Evolutionary conservation across 108 stramenopile genomes (phyloP).

Genomic region (Skeletonema tropicum): DNA sequence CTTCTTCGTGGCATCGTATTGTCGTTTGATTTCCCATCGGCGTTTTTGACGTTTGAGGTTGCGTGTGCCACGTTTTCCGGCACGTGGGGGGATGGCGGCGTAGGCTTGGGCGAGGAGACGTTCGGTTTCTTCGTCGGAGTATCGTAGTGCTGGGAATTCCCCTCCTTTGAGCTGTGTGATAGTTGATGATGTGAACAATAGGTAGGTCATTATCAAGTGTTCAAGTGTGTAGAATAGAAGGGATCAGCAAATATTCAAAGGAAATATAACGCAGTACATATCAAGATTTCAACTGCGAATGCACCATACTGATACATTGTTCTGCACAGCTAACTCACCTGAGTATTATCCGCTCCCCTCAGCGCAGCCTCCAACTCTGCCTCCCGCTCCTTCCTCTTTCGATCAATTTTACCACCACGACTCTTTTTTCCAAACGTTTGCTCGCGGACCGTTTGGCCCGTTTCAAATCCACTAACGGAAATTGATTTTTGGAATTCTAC

Average conservation of each 20-base stretch:
- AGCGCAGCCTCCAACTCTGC: constrained; percentile 42
- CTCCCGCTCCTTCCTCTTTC: constrained; percentile 57
- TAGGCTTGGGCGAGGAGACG: constrained; percentile 77
- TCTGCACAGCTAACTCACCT: constrained; percentile 20
- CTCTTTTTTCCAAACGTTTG: constrained; percentile 50
- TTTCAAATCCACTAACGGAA: constrained; percentile 80
- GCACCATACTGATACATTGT: not conserved
- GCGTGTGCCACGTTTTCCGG: constrained; percentile 80
- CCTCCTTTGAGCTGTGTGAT: constrained; percentile 55
- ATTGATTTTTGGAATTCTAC: constrained; percentile 87
- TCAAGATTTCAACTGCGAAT: too few relatives aligned
- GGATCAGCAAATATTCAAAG: too few relatives aligned
- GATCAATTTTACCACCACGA: constrained; percentile 63
- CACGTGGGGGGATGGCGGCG: constrained; percentile 65
- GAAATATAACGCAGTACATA: too few relatives aligned
- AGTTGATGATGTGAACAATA: too few relatives aligned
- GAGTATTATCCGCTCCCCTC: constrained; percentile 30
- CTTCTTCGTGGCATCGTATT: constrained; percentile 70
- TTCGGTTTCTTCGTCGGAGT: constrained; percentile 82
- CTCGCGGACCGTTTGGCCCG: constrained; percentile 67
- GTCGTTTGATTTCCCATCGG: constrained; percentile 64
- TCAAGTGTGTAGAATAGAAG: too few relatives aligned
- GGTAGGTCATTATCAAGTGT: too few relatives aligned
- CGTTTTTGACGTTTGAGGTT: constrained; percentile 65
- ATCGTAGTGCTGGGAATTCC: constrained; percentile 75